Evolutionary conservation across 345 rosid species (phyloP).

Genomic region (Populus deltoides): DNA sequence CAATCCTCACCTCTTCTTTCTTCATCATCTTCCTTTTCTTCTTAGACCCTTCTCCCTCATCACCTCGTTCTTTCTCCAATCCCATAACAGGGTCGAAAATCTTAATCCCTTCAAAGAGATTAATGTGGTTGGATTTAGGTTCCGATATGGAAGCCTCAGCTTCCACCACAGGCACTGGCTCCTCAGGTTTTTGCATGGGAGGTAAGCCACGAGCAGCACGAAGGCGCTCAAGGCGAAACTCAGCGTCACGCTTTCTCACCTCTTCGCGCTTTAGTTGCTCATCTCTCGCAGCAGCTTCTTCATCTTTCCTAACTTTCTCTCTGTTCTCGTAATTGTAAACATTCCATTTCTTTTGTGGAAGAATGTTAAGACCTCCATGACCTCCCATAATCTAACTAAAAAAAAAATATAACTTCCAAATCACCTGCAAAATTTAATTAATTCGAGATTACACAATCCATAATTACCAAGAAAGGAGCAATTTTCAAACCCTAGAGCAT

Average conservation of each 20-base stretch:
- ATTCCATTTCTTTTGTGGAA: constrained; percentile 95
- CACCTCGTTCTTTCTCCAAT: constrained; percentile 30
- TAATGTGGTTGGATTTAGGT: constrained; percentile 68
- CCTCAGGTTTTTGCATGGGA: constrained; percentile 37
- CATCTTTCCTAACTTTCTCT: constrained; percentile 77
- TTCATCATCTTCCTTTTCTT: constrained; percentile 55
- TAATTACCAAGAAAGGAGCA: too few species aligned
- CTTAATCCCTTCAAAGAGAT: constrained; percentile 87
- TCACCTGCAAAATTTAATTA: constrained; percentile 3
- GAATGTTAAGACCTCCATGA: constrained; percentile 89
- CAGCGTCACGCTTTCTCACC: constrained; percentile 66
- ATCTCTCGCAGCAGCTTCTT: constrained; percentile 86
- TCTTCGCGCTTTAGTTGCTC: constrained; percentile 83
- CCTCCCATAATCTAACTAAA: constrained; percentile 62
- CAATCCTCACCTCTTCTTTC: constrained; percentile 66
- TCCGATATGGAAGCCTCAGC: constrained; percentile 29
- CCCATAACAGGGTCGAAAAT: constrained; percentile 66
- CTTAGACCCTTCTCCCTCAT: constrained; percentile 49
- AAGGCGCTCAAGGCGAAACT: constrained; percentile 77
- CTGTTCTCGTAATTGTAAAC: constrained; percentile 81
- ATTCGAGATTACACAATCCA: too few species aligned
- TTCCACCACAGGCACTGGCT: constrained; percentile 10
- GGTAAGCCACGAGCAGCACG: constrained; percentile 81
- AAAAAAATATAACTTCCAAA: not conserved
- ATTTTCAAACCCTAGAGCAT: too few species aligned